These are phyloP conservation scores for Tarenaya hassleriana DNA, from an alignment of 345 rosid species.

Conservation along the genomic window DNA sequence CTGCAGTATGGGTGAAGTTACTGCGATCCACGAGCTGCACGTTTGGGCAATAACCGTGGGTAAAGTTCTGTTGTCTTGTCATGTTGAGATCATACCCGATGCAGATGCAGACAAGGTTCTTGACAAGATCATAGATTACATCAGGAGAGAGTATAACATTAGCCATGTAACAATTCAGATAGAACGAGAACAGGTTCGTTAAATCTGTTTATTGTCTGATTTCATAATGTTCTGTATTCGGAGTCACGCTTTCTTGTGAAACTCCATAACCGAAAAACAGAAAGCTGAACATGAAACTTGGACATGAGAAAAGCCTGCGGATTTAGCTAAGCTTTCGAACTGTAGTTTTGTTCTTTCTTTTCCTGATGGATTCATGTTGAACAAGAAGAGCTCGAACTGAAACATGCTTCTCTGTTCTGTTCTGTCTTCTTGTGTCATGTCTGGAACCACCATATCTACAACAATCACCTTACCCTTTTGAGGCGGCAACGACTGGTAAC, in stretches of 20 bases:
- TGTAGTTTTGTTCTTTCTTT: constrained; percentile 42
- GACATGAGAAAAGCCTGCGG: constrained; percentile 44
- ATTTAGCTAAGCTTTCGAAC: constrained; percentile 33
- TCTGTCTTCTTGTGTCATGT: constrained; percentile 27
- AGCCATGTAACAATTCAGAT: constrained; percentile 75
- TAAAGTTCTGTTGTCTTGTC: constrained; percentile 61
- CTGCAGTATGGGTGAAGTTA: constrained; percentile 61
- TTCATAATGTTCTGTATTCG: not conserved
- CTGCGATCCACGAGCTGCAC: constrained; percentile 63
- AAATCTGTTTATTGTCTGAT: too few relatives aligned
- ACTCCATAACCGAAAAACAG: constrained; percentile 41
- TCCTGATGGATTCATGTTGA: constrained; percentile 29
- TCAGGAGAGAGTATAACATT: constrained; percentile 53
- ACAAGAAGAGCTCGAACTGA: constrained; percentile 35
- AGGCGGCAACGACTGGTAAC: constrained; percentile 34
- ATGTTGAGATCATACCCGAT: constrained; percentile 52
- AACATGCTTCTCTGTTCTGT: constrained; percentile 26
- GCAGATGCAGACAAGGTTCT: constrained; percentile 61
- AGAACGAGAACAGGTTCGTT: constrained; percentile 42
- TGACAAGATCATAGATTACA: constrained; percentile 52
- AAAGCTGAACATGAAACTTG: constrained; percentile 30
- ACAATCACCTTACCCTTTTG: constrained; percentile 40
- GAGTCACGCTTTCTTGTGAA: constrained; percentile 24
- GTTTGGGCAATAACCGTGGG: constrained; percentile 80
- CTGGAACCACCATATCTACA: constrained; percentile 39